A percentile compares a stretch with the other conserved stretches of the same genome.
Conservation (phyloP, 225 moss, liverwort and hornwort species). For the Bryum argenteum region DNA sequence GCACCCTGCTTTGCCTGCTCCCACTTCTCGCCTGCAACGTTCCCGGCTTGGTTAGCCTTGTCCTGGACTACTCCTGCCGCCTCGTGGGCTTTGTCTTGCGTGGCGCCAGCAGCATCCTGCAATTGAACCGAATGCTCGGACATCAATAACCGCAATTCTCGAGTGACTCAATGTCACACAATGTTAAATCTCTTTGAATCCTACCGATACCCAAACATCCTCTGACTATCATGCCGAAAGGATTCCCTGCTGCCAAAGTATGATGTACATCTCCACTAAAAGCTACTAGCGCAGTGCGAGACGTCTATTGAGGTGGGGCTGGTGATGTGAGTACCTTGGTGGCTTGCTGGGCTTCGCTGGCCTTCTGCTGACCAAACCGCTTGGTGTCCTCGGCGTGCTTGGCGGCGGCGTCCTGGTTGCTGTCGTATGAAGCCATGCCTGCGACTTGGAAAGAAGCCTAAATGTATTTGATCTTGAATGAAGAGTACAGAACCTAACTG, state of each 20-base stretch:
- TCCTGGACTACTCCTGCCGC: constrained; percentile 10
- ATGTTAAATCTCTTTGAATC: background rate
- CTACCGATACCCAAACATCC: background rate
- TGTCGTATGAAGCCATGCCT: constrained; percentile 39
- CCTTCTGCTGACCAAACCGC: constrained; percentile 39
- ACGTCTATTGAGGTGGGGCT: too few species aligned
- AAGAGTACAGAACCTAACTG: background rate
- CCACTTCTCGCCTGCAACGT: constrained; percentile 24
- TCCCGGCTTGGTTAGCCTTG: constrained; percentile 21
- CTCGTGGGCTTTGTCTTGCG: constrained; percentile 17
- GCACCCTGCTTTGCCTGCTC: constrained; percentile 26
- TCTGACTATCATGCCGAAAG: too few species aligned
- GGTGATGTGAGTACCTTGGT: constrained; percentile 26
- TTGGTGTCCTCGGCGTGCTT: constrained; percentile 35
- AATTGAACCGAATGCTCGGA: accelerated
- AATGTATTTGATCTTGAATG: background rate
- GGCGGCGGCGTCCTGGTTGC: constrained; percentile 40
- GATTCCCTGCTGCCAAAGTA: accelerated
- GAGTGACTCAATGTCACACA: background rate
- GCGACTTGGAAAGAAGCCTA: background rate
- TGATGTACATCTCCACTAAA: too few species aligned
- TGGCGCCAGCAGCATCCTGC: constrained; percentile 26
- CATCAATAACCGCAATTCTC: background rate
- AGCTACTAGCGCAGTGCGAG: too few species aligned
- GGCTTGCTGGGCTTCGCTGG: constrained; percentile 39